Conservation (phyloP, 1,284 basidiomycete species). For the Pholiota adiposa region DNA sequence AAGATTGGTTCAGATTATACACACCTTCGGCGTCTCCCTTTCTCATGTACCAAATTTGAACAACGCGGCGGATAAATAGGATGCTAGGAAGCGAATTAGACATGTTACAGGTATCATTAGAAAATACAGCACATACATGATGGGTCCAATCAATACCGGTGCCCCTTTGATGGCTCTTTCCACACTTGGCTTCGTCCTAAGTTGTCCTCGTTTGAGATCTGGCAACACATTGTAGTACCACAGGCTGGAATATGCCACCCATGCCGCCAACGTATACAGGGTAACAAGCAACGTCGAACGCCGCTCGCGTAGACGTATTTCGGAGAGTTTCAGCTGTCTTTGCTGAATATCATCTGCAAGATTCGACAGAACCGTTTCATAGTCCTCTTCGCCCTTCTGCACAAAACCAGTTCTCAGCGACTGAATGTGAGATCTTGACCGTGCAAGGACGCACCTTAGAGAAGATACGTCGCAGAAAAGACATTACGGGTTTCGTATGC, state of each 20-base stretch:
- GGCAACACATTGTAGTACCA: slow-evolving; percentile 82
- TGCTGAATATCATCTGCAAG: slow-evolving; percentile 73
- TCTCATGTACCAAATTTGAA: slow-evolving; percentile 86
- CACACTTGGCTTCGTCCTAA: slow-evolving; percentile 39
- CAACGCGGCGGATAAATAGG: slow-evolving; percentile 79
- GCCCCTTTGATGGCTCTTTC: slow-evolving; percentile 53
- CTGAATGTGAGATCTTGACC: neutral
- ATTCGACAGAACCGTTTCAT: slow-evolving; percentile 67
- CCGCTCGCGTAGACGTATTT: slow-evolving; percentile 87
- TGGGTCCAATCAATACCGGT: slow-evolving; percentile 74
- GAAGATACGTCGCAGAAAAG: slow-evolving; percentile 34
- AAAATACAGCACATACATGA: slow-evolving; percentile 58
- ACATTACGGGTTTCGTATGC: slow-evolving; percentile 14
- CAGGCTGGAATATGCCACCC: slow-evolving; percentile 79
- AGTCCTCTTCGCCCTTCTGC: slow-evolving; percentile 61
- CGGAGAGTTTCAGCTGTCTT: slow-evolving; percentile 81
- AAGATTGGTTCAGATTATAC: slow-evolving; percentile 25
- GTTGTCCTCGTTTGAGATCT: slow-evolving; percentile 25
- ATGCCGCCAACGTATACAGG: slow-evolving; percentile 79
- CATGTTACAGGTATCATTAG: slow-evolving; percentile 4
- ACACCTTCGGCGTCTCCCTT: slow-evolving; percentile 87
- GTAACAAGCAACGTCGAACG: slow-evolving; percentile 83
- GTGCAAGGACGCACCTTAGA: slow-evolving; percentile 27
- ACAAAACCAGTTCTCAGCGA: slow-evolving; percentile 1
- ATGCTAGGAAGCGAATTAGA: slow-evolving; percentile 55